Conservation (phyloP, 805 yeast species). For the Myxozyma udenii region DNA sequence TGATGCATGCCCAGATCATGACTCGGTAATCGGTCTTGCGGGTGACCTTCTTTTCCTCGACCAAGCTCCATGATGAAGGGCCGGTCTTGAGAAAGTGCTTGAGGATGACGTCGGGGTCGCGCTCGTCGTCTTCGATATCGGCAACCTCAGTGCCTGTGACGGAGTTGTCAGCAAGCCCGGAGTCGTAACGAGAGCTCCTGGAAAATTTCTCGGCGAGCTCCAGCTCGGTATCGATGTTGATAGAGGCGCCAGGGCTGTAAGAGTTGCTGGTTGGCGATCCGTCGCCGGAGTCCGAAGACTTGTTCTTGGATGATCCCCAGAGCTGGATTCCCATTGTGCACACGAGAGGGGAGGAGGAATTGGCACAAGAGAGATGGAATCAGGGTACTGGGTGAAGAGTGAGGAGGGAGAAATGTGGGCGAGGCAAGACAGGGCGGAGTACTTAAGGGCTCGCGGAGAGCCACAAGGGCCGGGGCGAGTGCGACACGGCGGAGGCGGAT, state of each 20-base stretch:
- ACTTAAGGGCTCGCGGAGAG: too few species aligned
- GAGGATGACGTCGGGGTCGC: conserved; percentile 23
- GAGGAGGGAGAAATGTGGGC: too few species aligned
- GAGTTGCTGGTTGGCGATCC: background rate
- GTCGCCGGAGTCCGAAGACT: background rate
- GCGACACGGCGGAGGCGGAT: too few species aligned
- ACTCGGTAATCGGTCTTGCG: conserved; percentile 56
- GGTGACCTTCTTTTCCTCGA: conserved; percentile 49
- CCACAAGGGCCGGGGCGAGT: too few species aligned
- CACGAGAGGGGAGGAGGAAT: background rate
- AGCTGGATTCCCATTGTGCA: background rate
- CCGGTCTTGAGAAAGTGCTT: conserved; percentile 17
- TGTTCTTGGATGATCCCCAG: too few species aligned
- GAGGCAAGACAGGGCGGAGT: too few species aligned
- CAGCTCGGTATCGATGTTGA: background rate
- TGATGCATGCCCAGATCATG: conserved; percentile 51
- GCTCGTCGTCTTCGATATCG: conserved; percentile 13
- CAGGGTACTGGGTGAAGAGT: background rate
- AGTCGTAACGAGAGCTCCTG: background rate
- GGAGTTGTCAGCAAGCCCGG: background rate
- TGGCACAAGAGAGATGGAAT: background rate
- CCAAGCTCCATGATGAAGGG: conserved; percentile 44
- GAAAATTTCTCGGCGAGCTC: background rate
- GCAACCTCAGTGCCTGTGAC: background rate
- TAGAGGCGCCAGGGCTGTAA: background rate